These are phyloP conservation scores for Termitomyces eurrhizus DNA, from an alignment of 768 basidiomycete genomes.

Conservation along the genomic window DNA sequence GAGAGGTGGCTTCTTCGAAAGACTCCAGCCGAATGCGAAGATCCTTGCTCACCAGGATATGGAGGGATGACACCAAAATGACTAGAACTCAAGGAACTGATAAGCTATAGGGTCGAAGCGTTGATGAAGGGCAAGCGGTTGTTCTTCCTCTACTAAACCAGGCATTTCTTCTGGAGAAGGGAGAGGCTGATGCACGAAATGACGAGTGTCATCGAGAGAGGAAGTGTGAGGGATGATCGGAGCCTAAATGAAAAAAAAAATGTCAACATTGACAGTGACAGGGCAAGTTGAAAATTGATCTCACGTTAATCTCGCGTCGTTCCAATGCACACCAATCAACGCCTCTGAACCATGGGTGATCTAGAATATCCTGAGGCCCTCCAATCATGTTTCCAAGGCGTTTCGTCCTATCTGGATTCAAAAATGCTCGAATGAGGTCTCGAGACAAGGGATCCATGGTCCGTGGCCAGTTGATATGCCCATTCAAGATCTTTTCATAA, in stretches of 20 bases:
- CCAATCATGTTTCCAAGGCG: conserved; percentile 91
- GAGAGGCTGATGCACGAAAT: conserved; percentile 79
- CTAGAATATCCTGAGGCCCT: conserved; percentile 86
- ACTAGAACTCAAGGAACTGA: conserved; percentile 75
- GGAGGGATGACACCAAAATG: background rate
- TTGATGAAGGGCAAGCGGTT: conserved; percentile 52
- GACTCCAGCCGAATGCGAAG: conserved; percentile 17
- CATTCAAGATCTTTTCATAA: conserved; percentile 94
- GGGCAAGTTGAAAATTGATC: conserved; percentile 20
- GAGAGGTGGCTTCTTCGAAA: background rate
- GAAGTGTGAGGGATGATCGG: conserved; percentile 83
- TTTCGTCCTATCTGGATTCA: conserved; percentile 89
- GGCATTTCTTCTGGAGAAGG: conserved; percentile 78
- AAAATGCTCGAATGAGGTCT: conserved; percentile 82
- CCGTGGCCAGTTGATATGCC: conserved; percentile 87
- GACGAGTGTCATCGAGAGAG: conserved; percentile 78
- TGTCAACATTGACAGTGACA: conserved; percentile 6
- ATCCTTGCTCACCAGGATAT: background rate
- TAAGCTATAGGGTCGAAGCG: conserved; percentile 64
- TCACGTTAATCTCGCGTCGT: conserved; percentile 79
- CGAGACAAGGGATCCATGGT: conserved; percentile 87
- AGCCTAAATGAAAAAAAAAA: conserved; percentile 44
- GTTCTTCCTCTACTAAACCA: conserved; percentile 65
- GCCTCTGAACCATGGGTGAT: conserved; percentile 93
- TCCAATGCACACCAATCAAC: conserved; percentile 91